Conservation (phyloP, 2,329 filamentous ascomycete species). For the Mariannaea elegans region DNA sequence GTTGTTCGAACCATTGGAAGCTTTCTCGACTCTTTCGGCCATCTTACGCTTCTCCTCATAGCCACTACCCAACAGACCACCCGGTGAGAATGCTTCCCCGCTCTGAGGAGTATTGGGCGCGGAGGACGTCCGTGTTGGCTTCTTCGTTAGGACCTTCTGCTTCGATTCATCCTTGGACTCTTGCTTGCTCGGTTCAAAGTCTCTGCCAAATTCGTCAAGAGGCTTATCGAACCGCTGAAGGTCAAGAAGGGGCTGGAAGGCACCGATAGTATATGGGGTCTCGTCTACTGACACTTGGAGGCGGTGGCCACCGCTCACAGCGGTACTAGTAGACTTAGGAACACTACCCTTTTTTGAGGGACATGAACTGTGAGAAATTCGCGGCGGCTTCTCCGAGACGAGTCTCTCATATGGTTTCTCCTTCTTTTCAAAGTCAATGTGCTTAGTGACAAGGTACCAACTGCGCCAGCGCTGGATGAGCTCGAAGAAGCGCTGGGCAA, state of each 20-base stretch:
- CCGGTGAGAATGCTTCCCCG: slow-evolving; percentile 57
- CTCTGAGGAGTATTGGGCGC: slow-evolving; percentile 24
- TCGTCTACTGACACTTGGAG: slow-evolving; percentile 52
- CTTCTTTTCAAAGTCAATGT: slow-evolving; percentile 59
- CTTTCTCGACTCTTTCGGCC: slow-evolving; percentile 37
- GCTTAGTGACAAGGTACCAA: slow-evolving; percentile 85
- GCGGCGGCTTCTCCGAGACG: slow-evolving; percentile 24
- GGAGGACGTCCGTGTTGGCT: slow-evolving; percentile 42
- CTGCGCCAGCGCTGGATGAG: slow-evolving; percentile 85
- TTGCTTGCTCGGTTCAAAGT: slow-evolving; percentile 43
- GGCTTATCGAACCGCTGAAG: slow-evolving; percentile 65
- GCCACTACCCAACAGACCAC: slow-evolving; percentile 60
- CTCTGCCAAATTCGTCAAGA: slow-evolving; percentile 59
- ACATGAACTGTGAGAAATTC: slow-evolving; percentile 17
- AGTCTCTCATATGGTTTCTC: slow-evolving; percentile 20
- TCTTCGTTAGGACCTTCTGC: slow-evolving; percentile 27
- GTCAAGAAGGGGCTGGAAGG: slow-evolving; percentile 74
- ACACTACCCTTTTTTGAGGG: slow-evolving; percentile 39
- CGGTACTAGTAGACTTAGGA: slow-evolving; percentile 51
- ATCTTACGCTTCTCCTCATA: slow-evolving; percentile 58
- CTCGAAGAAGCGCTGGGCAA: slow-evolving; percentile 75
- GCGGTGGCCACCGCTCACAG: slow-evolving; percentile 40
- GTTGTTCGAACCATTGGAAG: slow-evolving; percentile 41
- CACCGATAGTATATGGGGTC: slow-evolving; percentile 69
- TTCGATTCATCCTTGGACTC: slow-evolving; percentile 26